These are phyloP conservation scores for Darksidea phi DNA, from an alignment of 495 filamentous ascomycete genomes.

Conservation along the genomic window DNA sequence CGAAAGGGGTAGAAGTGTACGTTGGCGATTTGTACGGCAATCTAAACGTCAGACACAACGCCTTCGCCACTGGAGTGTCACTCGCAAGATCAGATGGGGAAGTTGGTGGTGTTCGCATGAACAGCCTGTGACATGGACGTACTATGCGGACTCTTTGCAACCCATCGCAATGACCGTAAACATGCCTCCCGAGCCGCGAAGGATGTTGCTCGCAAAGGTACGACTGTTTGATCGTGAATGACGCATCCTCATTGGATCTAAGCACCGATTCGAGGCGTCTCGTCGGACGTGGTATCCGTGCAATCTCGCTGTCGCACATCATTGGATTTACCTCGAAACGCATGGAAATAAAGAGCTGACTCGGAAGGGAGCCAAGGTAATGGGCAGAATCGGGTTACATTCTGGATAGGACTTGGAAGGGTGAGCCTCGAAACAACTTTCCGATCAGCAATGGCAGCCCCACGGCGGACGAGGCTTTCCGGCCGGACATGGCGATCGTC, in stretches of 20 bases:
- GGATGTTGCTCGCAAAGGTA: too few species aligned
- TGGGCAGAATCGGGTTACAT: conserved; percentile 4
- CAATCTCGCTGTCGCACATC: not conserved
- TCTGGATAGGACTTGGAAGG: conserved; percentile 8
- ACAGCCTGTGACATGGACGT: too few species aligned
- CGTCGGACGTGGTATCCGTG: not conserved
- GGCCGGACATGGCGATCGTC: conserved; percentile 4
- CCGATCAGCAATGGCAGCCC: conserved; percentile 5
- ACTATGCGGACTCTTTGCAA: too few species aligned
- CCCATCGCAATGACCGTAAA: too few species aligned
- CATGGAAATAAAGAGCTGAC: not conserved
- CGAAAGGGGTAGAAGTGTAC: too few species aligned
- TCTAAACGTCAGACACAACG: too few species aligned
- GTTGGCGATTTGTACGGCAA: too few species aligned
- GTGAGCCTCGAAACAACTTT: conserved; percentile 27
- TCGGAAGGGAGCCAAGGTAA: not conserved
- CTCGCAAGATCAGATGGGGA: too few species aligned
- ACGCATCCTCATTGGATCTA: not conserved
- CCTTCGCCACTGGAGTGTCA: too few species aligned
- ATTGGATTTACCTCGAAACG: conserved; percentile 13
- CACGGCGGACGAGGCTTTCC: not conserved
- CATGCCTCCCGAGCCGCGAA: too few species aligned
- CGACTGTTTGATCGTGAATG: too few species aligned
- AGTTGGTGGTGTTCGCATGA: too few species aligned
- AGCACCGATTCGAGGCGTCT: not conserved